phyloP scores from a whole-genome alignment of 352 stramenopile genomes.

The Phytophthora fragariaefolia region DNA sequence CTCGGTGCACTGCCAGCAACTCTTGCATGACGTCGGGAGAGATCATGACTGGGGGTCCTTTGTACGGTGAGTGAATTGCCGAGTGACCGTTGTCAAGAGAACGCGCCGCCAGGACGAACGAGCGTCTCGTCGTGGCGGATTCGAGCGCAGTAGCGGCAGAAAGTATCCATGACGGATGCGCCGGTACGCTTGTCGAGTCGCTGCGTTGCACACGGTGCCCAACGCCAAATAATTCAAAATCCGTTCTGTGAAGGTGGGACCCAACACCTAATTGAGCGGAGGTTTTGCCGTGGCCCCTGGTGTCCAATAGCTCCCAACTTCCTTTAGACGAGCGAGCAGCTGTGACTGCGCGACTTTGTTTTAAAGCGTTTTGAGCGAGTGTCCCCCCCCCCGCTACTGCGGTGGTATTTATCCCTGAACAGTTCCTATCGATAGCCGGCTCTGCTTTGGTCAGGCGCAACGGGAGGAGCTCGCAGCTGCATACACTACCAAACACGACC shows the following conservation, averaged over 20 bases:
- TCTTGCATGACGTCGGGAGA: constrained; percentile 48
- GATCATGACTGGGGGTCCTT: constrained; percentile 32
- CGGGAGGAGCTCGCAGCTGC: neutral
- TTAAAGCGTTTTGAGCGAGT: too few relatives aligned
- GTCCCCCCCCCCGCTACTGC: too few relatives aligned
- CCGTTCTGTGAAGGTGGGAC: neutral
- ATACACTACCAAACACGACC: neutral
- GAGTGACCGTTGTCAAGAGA: constrained; percentile 24
- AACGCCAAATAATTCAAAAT: constrained; percentile 4
- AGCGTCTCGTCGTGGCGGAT: constrained; percentile 13
- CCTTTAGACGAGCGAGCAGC: too few relatives aligned
- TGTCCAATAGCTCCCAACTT: too few relatives aligned
- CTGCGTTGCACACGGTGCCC: neutral
- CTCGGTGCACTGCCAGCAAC: constrained; percentile 39
- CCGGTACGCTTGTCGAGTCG: constrained; percentile 7
- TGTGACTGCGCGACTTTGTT: too few relatives aligned
- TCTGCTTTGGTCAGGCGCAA: neutral
- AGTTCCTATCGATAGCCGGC: neutral
- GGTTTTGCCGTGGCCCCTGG: neutral
- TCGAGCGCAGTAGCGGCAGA: constrained; percentile 4
- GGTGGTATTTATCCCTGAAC: too few relatives aligned
- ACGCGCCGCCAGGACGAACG: neutral
- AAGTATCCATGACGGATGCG: constrained; percentile 19
- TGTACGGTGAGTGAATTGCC: constrained; percentile 23
- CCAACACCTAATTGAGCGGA: neutral